Base-by-base conservation (phyloP, 306 rosid genomes). In the Lupinus albus region DNA sequence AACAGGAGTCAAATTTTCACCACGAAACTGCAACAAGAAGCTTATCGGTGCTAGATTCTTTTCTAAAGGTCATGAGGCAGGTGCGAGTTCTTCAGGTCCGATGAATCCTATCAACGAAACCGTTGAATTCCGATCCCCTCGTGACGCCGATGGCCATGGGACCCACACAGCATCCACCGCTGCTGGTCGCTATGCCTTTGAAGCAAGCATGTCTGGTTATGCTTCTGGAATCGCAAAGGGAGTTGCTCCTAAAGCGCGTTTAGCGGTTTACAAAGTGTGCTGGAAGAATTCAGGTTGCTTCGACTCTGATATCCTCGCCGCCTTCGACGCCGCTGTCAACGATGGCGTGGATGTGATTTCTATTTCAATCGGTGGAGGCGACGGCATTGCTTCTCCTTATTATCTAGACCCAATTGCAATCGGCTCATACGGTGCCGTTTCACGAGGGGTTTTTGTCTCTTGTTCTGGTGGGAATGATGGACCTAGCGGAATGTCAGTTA, bases 61-160 rank as follows among this genome's bases (percentile, higher is more conserved):
- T 67, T 49, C 84, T 8, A 85, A 85, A 54, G 94, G 94, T 33
- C 94, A 87, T 7, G 86, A 85, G 13, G 88, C 91, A 0, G 84
- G 76, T 1, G 45, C 73, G 1, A 57, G 33, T 14, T 76, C 79
- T 33, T 33, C 38, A 33, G 38, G 38, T 33, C 38, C 38, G 7
- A 32, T 87, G 0, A 42, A 73, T 0, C 72, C 80, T 2, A 68
- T 81, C 33, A 88, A 85, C 70, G 85, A 78, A 4, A 85, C 94
- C 0, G 33, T 79, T 0, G 94, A 88, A 59, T 88, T 64, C 20
- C 73, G 91, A 11, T 88, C 94, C 0, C 90, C 94, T 6, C 72
- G 94, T 52, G 94, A 85, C 36, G 85, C 94, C 14, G 94, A 88
- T 42, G 94, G 94, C 1, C 94, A 88, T 13, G 94, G 94, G 1